Conservation (phyloP, 768 basidiomycete species). For the Hemileccinum rubropunctum region DNA sequence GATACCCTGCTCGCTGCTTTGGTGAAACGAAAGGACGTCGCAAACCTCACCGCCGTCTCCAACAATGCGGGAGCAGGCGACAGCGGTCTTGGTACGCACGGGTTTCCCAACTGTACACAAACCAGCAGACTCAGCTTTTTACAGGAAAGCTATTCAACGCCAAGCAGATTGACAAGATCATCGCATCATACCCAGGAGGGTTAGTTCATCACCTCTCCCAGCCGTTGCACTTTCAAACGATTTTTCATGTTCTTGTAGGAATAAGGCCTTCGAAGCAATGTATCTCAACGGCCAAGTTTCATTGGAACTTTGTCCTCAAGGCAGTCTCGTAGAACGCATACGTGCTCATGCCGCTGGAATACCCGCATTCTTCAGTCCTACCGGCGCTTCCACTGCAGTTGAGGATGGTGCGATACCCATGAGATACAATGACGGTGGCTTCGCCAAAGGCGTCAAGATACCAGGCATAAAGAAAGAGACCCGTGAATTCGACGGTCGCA, state of each 20-base stretch:
- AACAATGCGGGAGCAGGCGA: slow-evolving; percentile 82
- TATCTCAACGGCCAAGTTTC: slow-evolving; percentile 82
- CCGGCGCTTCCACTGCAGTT: slow-evolving; percentile 81
- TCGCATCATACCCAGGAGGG: slow-evolving; percentile 91
- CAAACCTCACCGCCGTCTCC: slow-evolving; percentile 74
- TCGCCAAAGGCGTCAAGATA: slow-evolving; percentile 64
- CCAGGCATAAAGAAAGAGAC: slow-evolving; percentile 75
- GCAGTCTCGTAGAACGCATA: slow-evolving; percentile 84
- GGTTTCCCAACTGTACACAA: not conserved
- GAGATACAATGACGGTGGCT: slow-evolving; percentile 76
- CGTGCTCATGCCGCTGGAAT: slow-evolving; percentile 90
- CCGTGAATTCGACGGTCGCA: slow-evolving; percentile 72
- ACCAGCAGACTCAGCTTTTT: not conserved
- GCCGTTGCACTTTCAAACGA: not conserved
- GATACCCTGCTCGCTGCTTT: slow-evolving; percentile 85
- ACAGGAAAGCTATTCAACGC: slow-evolving; percentile 72
- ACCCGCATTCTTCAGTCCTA: slow-evolving; percentile 92
- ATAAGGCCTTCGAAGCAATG: slow-evolving; percentile 80
- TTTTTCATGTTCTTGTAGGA: slow-evolving; percentile 44
- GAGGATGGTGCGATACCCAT: slow-evolving; percentile 78
- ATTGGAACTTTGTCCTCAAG: slow-evolving; percentile 89
- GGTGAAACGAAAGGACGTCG: slow-evolving; percentile 69
- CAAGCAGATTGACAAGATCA: slow-evolving; percentile 77
- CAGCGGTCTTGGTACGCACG: slow-evolving; percentile 59
- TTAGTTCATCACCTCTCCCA: slow-evolving; percentile 28